Base-by-base conservation (phyloP, 2,329 filamentous ascomycete genomes). In the Hypoxylon rubiginosum region DNA sequence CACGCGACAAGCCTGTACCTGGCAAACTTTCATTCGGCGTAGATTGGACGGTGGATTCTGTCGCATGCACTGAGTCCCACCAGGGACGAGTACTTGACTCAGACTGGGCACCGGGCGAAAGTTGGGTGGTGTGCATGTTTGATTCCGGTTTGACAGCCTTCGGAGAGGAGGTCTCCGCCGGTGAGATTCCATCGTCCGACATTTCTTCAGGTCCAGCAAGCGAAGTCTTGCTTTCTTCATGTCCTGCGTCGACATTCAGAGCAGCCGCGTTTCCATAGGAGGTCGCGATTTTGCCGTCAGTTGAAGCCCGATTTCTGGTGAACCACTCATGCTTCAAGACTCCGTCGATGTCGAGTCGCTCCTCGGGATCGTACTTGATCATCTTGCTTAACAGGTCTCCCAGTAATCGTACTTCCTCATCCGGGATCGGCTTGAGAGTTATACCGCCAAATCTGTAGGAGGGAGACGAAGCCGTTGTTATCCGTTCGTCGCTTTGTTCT, bases 241-340 rank as follows among this genome's bases (percentile, higher is more conserved):
- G 15, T 43, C 3, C 39, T 17, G 10, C 5, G 6, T 43, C 15
- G 39, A n/a, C 17, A 19, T 19, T 46, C 3, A 13, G 24, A 24
- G 9, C 21, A 28, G 10, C 8, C 43, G 11, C 19, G 6, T 15
- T 2, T 13, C 3, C 21, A 15, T 6, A 2, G 4, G 19, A 24
- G 43, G 9, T 11, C 11, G 6, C 11, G 43, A 28, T 5, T 15
- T 15, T 24, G 10, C 21, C 3, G 21, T 52, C 32, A 11, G 2
- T 21, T 15, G 30, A 39, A 19, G 30, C 19, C 24, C 39, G 17
- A 19, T 39, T 45, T 32, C 39, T 46, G 32, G 39, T 36, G 51
- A 62, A 62, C 46, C 48, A 62, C 13, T 50, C 13, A 15, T 62
- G 58, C 4, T 24, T n/a, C 21, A 62, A 30, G 30, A 62, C 51